phyloP scores from a whole-genome alignment of 2,329 filamentous ascomycete species.

The Xenoacremonium recifei region DNA sequence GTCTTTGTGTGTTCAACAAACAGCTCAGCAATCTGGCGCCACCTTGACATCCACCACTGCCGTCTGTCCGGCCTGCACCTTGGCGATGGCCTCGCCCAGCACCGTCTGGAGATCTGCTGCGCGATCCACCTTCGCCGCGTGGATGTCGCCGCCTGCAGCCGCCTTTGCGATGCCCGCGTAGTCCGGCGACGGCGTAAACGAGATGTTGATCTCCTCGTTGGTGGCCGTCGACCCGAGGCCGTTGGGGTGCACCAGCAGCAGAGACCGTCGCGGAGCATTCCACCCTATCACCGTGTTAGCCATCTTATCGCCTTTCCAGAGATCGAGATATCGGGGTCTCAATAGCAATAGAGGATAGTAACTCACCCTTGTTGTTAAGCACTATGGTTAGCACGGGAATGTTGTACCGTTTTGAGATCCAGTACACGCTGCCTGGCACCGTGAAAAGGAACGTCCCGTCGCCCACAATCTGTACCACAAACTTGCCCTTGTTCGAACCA shows the following conservation, averaged over 20 bases:
- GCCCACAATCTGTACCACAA: conserved; percentile 56
- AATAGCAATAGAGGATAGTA: too few species aligned
- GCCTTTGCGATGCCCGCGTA: conserved; percentile 61
- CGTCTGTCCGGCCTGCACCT: conserved; percentile 48
- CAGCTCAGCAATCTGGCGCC: conserved; percentile 38
- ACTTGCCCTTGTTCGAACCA: conserved; percentile 44
- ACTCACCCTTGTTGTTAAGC: conserved; percentile 54
- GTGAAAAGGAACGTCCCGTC: conserved; percentile 58
- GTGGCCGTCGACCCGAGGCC: conserved; percentile 52
- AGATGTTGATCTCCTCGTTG: conserved; percentile 64
- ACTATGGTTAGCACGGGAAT: conserved; percentile 56
- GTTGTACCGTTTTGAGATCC: conserved; percentile 53
- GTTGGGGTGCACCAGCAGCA: conserved; percentile 57
- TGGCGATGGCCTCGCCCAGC: conserved; percentile 48
- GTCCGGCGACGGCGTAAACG: conserved; percentile 55
- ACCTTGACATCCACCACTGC: conserved; percentile 56
- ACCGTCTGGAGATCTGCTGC: conserved; percentile 45
- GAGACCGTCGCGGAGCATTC: conserved; percentile 58
- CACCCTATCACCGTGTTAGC: conserved; percentile 41
- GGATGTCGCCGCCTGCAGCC: conserved; percentile 53
- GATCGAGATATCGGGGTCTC: background rate
- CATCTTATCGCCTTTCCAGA: background rate
- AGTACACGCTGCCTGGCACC: conserved; percentile 54
- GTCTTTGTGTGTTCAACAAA: conserved; percentile 1
- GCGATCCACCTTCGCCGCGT: conserved; percentile 47